Conservation (phyloP, 2,329 filamentous ascomycete genomes). For the Fusarium anguioides region DNA sequence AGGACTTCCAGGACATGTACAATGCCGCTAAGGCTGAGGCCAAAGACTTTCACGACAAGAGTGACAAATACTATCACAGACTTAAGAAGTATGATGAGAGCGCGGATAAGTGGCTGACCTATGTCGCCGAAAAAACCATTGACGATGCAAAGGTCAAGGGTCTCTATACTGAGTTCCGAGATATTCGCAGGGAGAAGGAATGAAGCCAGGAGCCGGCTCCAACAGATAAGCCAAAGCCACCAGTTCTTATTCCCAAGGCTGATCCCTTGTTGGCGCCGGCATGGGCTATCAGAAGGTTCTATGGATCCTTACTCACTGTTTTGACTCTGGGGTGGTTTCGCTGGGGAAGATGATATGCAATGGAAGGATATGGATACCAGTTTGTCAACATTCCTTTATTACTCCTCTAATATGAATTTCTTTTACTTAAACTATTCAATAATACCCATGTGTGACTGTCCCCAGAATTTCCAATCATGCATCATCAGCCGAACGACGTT, state of each 20-base stretch:
- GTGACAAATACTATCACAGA: no score
- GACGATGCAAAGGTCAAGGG: background rate
- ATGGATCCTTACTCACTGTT: rapidly evolving
- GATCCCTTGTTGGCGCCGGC: background rate
- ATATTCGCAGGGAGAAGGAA: background rate
- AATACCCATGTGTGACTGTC: no score
- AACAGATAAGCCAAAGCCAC: rapidly evolving
- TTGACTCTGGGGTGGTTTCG: background rate
- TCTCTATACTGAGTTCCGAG: background rate
- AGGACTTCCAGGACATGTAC: no score
- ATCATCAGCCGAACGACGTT: no score
- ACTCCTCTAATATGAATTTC: rapidly evolving
- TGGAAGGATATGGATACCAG: rapidly evolving
- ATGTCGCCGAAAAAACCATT: background rate
- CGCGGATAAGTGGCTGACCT: no score
- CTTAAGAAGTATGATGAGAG: no score
- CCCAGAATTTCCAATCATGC: no score
- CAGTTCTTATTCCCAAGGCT: rapidly evolving
- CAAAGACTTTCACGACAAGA: no score
- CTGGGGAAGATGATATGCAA: background rate
- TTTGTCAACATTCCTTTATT: rapidly evolving
- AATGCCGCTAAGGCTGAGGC: no score
- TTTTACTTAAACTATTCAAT: no score
- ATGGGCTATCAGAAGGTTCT: background rate
- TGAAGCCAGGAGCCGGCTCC: background rate